phyloP scores from a whole-genome alignment of 805 yeast species.

The Candida loeiensis region DNA sequence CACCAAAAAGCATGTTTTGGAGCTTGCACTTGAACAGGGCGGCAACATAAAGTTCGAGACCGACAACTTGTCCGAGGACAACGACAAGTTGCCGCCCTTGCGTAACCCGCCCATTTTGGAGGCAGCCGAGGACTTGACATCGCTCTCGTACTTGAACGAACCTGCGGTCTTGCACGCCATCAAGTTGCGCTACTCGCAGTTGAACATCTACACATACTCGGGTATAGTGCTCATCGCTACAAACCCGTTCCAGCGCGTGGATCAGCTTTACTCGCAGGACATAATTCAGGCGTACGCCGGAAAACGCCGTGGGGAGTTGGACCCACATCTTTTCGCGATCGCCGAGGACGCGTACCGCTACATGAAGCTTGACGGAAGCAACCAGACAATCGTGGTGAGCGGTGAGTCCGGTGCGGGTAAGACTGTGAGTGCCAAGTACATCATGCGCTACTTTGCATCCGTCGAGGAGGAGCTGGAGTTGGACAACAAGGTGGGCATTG shows the following conservation, averaged over 20 bases:
- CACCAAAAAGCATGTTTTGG: slow-evolving; percentile 43
- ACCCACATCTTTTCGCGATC: slow-evolving; percentile 95
- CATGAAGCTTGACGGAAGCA: slow-evolving; percentile 79
- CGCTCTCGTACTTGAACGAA: slow-evolving; percentile 87
- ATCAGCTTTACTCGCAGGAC: slow-evolving; percentile 85
- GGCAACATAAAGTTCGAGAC: slow-evolving; percentile 48
- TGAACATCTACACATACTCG: slow-evolving; percentile 90
- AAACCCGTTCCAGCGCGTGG: slow-evolving; percentile 91
- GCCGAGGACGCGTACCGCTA: slow-evolving; percentile 97
- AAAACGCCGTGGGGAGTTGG: slow-evolving; percentile 87
- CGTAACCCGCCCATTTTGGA: slow-evolving; percentile 91
- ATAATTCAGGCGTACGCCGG: slow-evolving; percentile 95
- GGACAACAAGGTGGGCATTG: slow-evolving; percentile 31
- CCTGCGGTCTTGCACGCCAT: slow-evolving; percentile 96
- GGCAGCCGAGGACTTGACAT: slow-evolving; percentile 91
- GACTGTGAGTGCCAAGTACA: slow-evolving; percentile 94
- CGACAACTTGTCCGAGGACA: slow-evolving; percentile 47
- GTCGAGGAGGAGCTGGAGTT: slow-evolving; percentile 57
- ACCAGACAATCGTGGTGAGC: slow-evolving; percentile 93
- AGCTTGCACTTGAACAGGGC: slow-evolving; percentile 46
- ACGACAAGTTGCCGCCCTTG: slow-evolving; percentile 66
- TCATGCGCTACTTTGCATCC: slow-evolving; percentile 95
- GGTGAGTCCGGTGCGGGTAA: slow-evolving; percentile 99
- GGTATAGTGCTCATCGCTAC: slow-evolving; percentile 97
- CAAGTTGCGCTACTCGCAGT: slow-evolving; percentile 79